Conservation (phyloP, 2,329 filamentous ascomycete species). For the Penicillium sp. region DNA sequence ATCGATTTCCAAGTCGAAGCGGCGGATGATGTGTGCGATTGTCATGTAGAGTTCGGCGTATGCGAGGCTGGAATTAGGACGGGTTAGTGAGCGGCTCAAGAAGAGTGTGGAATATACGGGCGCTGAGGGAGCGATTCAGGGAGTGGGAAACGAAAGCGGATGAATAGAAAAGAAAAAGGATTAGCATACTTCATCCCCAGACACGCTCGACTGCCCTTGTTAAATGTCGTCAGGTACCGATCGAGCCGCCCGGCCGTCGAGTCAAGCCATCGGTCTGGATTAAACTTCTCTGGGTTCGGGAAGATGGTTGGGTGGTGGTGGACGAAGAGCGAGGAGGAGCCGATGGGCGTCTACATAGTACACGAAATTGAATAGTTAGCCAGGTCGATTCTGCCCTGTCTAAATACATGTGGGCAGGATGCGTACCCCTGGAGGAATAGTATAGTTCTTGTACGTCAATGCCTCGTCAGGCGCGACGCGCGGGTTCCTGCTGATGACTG, state of each 20-base stretch:
- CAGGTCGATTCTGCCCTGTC: neutral
- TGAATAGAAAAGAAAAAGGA: neutral
- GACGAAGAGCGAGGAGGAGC: neutral
- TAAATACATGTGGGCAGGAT: neutral
- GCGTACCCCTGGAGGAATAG: conserved; percentile 20
- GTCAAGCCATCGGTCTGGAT: conserved; percentile 7
- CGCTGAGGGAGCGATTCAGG: too few relatives aligned
- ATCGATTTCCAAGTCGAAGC: conserved; percentile 3
- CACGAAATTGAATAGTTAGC: too few relatives aligned
- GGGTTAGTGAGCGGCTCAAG: neutral
- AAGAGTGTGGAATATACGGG: neutral
- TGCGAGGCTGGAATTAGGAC: neutral
- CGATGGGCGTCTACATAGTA: neutral
- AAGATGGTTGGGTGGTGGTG: conserved; percentile 6
- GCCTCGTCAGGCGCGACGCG: conserved; percentile 31
- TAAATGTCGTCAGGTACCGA: neutral
- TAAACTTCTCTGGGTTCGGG: neutral
- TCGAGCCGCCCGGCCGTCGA: neutral
- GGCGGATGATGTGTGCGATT: neutral
- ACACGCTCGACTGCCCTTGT: conserved; percentile 1
- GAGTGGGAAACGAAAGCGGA: too few relatives aligned
- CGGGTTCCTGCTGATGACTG: conserved; percentile 37
- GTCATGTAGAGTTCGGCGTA: neutral
- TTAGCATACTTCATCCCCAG: conserved; percentile 1
- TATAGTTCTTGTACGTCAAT: conserved; percentile 35